These are phyloP conservation scores for sweet orange (Citrus sinensis) DNA, from an alignment of 345 rosid genomes.

Conservation along the genomic window DVS_A1.0 CM039169.1:5807501-5808000, in stretches of 20 bases:
- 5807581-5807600: neutral
- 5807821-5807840: constrained; percentile 83
- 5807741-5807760: constrained; percentile 66
- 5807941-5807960: constrained; percentile 79
- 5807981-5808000: neutral
- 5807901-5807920: constrained; percentile 76
- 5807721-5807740: constrained; percentile 66
- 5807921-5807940: constrained; percentile 92
- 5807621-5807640: constrained; percentile 25
- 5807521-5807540: neutral
- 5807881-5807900: constrained; percentile 65
- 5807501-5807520: constrained; percentile 6
- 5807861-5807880: constrained; percentile 40
- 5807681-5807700: constrained; percentile 62
- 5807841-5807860: constrained; percentile 82
- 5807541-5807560: constrained; percentile 15
- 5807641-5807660: constrained; percentile 16
- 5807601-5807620: constrained; percentile 17
- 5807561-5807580: neutral
- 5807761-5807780: constrained; percentile 56
- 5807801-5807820: constrained; percentile 63
- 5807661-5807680: constrained; percentile 41
- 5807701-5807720: constrained; percentile 82
- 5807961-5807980: constrained; percentile 65
- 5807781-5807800: constrained; percentile 59